phyloP scores from a whole-genome alignment of 148 eudicot genomes.

The Oxyria digyna region DNA sequence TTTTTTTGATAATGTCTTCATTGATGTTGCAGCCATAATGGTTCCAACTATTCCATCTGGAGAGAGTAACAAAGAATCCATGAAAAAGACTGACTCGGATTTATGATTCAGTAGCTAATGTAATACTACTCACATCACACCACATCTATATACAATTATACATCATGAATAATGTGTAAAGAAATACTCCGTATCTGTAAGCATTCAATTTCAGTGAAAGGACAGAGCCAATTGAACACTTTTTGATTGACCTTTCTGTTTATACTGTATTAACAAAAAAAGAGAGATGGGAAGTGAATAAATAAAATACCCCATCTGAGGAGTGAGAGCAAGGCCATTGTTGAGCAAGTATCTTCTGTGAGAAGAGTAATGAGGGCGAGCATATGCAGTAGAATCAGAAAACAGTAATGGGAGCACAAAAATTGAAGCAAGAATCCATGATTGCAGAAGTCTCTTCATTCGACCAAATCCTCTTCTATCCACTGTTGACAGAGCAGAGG shows the following conservation, averaged over 20 bases:
- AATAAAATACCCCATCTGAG: slow-evolving; percentile 14
- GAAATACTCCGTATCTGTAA: too few relatives aligned
- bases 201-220: too few relatives aligned
- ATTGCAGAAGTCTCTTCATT: background rate
- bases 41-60: slow-evolving; percentile 39
- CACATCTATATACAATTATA: too few relatives aligned
- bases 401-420: background rate
- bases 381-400: background rate
- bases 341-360: slow-evolving; percentile 15
- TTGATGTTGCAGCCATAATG: slow-evolving; percentile 23
- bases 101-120: background rate
- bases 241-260: background rate
- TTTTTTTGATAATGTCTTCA: slow-evolving; percentile 23
- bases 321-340: slow-evolving; percentile 17
- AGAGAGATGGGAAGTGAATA: background rate
- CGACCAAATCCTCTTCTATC: background rate
- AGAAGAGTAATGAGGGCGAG: background rate
- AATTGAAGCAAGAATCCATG: background rate
- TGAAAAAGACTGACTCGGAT: background rate
- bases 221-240: too few relatives aligned
- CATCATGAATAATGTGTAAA: background rate
- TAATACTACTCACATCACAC: too few relatives aligned
- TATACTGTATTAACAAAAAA: background rate
- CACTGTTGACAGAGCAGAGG: background rate
- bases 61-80: background rate